These are phyloP conservation scores for Cicer yamashitae DNA, from an alignment of 306 rosid genomes.

Conservation along the genomic window DNA sequence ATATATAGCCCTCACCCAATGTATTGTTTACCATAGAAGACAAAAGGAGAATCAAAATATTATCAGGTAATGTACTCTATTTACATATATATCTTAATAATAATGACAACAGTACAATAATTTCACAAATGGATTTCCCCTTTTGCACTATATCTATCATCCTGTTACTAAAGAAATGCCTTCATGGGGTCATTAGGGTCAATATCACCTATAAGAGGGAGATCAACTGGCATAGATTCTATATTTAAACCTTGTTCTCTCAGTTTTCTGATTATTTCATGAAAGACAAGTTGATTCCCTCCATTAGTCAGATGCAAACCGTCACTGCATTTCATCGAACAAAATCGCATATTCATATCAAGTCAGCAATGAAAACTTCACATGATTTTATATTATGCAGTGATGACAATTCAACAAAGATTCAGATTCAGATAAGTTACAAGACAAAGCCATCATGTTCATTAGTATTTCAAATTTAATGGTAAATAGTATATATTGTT, in stretches of 20 bases:
- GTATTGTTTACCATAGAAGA: slow-evolving; percentile 17
- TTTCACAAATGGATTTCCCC: slow-evolving; percentile 9
- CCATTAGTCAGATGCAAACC: slow-evolving; percentile 73
- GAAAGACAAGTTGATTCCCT: slow-evolving; percentile 74
- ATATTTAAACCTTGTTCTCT: slow-evolving; percentile 57
- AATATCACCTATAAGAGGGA: slow-evolving; percentile 67
- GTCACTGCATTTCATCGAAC: slow-evolving; percentile 61
- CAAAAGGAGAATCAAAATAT: slow-evolving; percentile 28
- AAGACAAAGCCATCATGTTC: slow-evolving; percentile 20
- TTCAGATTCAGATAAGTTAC: not conserved
- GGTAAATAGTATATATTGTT: not conserved
- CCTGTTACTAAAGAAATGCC: slow-evolving; percentile 52
- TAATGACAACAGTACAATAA: not conserved
- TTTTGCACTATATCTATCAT: not conserved
- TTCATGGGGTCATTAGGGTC: slow-evolving; percentile 71
- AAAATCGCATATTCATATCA: slow-evolving; percentile 27
- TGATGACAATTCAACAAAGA: not conserved
- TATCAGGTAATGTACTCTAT: not conserved
- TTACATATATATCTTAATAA: not conserved
- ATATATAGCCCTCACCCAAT: not conserved
- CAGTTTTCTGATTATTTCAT: slow-evolving; percentile 69
- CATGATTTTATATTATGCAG: not conserved
- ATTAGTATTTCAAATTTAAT: slow-evolving; percentile 1
- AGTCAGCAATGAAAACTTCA: slow-evolving; percentile 5
- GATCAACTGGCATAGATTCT: slow-evolving; percentile 64